These are phyloP conservation scores for Biscogniauxia sp. DNA, from an alignment of 2,329 filamentous ascomycete genomes.

Conservation along the genomic window DNA sequence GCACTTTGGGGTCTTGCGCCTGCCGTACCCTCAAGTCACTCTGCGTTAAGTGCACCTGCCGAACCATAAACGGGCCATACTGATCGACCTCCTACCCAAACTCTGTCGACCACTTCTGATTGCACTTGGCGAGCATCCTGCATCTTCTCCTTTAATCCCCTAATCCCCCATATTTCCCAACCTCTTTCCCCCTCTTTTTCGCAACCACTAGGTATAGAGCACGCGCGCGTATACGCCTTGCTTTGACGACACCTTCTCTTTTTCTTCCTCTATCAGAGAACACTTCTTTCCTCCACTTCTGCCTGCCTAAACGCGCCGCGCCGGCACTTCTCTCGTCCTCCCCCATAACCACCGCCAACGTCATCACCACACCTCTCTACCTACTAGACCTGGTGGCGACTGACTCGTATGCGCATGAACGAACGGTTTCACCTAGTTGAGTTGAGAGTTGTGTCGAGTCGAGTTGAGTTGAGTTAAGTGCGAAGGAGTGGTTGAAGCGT, in stretches of 20 bases:
- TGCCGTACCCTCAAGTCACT: not conserved
- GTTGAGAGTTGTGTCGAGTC: not conserved
- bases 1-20: not conserved
- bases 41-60: not conserved
- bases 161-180: slow-evolving; percentile 15
- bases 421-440: not conserved
- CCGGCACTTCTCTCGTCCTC: too few species aligned
- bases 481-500: not conserved
- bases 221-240: slow-evolving; percentile 15
- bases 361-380: not conserved
- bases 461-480: not conserved
- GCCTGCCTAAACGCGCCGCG: not conserved
- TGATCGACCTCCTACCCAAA: slow-evolving; percentile 20
- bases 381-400: not conserved
- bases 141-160: slow-evolving; percentile 8
- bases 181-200: slow-evolving; percentile 13
- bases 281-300: not conserved
- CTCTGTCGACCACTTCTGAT: slow-evolving; percentile 10
- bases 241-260: not conserved
- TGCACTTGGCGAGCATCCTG: slow-evolving; percentile 6
- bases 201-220: slow-evolving; percentile 2
- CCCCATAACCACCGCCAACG: not conserved
- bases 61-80: not conserved
- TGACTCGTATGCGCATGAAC: not conserved
- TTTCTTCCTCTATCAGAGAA: not conserved